Conservation (phyloP, 2,329 filamentous ascomycete genomes). For the Blastomyces emzantsi region DNA sequence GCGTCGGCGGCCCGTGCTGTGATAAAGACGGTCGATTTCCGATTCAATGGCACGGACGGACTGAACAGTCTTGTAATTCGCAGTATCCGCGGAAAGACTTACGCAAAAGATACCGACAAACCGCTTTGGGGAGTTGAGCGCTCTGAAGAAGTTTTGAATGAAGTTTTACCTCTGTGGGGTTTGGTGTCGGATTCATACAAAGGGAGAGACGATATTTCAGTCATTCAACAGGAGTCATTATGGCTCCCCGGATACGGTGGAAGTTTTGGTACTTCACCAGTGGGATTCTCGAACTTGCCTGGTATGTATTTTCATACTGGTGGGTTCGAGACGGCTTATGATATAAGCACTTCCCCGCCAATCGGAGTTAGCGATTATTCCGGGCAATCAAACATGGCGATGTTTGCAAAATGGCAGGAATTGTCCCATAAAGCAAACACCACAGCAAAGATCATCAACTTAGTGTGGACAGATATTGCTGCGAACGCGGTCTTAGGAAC, state of each 20-base stretch:
- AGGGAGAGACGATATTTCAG: constrained; percentile 26
- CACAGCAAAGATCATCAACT: constrained; percentile 33
- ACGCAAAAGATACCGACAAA: constrained; percentile 23
- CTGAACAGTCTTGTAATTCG: constrained; percentile 30
- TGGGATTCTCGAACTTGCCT: constrained; percentile 27
- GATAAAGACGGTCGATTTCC: constrained; percentile 40
- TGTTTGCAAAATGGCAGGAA: constrained; percentile 36
- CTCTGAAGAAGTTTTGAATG: constrained; percentile 19
- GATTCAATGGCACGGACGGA: constrained; percentile 34
- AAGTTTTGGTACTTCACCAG: not conserved
- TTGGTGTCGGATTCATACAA: constrained; percentile 27
- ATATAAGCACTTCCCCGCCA: constrained; percentile 1
- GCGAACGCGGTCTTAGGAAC: constrained; percentile 39
- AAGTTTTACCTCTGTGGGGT: constrained; percentile 35
- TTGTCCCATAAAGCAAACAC: constrained; percentile 22
- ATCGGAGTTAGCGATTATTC: constrained; percentile 25
- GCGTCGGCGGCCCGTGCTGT: constrained; percentile 36
- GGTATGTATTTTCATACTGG: constrained; percentile 26
- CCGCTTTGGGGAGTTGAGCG: constrained; percentile 36
- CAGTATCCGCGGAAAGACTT: constrained; percentile 31
- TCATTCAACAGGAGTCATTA: constrained; percentile 23
- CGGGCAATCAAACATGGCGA: constrained; percentile 31
- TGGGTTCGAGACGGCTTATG: constrained; percentile 21
- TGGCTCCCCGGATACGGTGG: constrained; percentile 25
- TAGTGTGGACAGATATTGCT: constrained; percentile 40